Evolutionary conservation across 1,139 yeast genomes (phyloP).

Genomic region (Debaryomyces nepalensis): DNA sequence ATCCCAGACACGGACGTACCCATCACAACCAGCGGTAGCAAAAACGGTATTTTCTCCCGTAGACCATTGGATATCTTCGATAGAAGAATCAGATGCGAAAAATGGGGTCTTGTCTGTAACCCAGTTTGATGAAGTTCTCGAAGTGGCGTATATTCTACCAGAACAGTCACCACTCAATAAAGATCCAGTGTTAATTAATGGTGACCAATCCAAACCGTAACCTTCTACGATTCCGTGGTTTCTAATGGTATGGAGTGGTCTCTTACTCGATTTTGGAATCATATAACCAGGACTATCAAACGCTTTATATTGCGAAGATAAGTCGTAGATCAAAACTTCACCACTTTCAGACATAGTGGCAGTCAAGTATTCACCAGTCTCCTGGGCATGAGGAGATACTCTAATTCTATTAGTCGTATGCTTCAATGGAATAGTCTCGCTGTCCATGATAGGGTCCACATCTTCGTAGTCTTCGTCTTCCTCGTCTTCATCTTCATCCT

Average conservation of each 20-base stretch:
- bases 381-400: conserved; percentile 77
- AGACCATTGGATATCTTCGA: conserved; percentile 98
- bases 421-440: conserved; percentile 74
- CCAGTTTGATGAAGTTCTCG: conserved; percentile 82
- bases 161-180: conserved; percentile 86
- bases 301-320: conserved; percentile 78
- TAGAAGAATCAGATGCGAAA: conserved; percentile 69
- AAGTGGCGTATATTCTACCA: conserved; percentile 80
- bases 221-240: conserved; percentile 97
- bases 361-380: conserved; percentile 80
- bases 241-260: conserved; percentile 83
- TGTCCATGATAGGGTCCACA: conserved; percentile 84
- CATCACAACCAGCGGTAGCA: conserved; percentile 93
- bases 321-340: conserved; percentile 83
- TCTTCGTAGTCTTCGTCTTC: conserved; percentile 74
- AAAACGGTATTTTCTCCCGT: conserved; percentile 89
- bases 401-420: conserved; percentile 90
- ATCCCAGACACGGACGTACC: conserved; percentile 94
- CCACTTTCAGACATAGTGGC: conserved; percentile 93
- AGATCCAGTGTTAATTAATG: conserved; percentile 77
- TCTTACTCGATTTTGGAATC: conserved; percentile 76
- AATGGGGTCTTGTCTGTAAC: conserved; percentile 84
- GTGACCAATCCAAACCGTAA: conserved; percentile 97
- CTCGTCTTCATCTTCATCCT: conserved; percentile 63
- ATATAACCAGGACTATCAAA: conserved; percentile 86